Percentiles rank a stretch among this genome's conserved stretches.
phyloP scores from a whole-genome alignment of 73 alveolate species.

The Symbiodinium pilosum region DNA sequence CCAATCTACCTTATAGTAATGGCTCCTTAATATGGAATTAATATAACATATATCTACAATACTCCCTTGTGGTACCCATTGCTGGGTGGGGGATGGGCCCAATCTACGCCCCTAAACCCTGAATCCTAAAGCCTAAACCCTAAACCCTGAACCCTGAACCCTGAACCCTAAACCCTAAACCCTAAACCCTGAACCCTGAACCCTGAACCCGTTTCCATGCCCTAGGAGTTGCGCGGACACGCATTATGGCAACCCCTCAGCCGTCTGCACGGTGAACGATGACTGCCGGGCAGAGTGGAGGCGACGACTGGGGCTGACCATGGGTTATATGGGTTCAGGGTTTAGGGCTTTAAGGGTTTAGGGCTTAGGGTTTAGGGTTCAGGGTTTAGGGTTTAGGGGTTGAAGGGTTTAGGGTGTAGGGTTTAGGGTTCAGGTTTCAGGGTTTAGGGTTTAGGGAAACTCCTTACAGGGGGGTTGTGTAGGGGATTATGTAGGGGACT shows the following conservation, averaged over 20 bases:
- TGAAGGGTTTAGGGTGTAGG: neutral
- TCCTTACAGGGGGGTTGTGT: no score
- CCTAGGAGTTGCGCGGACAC: slow-evolving; percentile 68
- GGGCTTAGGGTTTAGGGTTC: neutral
- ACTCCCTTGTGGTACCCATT: no score
- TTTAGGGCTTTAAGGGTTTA: neutral
- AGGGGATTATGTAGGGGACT: no score
- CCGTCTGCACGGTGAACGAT: slow-evolving; percentile 50
- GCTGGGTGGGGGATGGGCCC: no score
- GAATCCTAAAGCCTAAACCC: neutral
- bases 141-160: neutral
- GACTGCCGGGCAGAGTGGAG: slow-evolving; percentile 69
- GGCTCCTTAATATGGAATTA: no score
- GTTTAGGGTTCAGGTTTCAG: neutral
- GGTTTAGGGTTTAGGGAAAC: no score
- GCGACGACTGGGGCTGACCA: neutral
- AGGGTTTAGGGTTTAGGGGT: neutral
- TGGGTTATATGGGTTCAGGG: neutral
- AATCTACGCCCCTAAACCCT: neutral
- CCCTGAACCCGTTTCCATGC: no score
- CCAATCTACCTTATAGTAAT: no score
- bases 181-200: no score
- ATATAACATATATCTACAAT: no score
- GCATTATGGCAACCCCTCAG: slow-evolving; percentile 37
- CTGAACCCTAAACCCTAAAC: no score